These are phyloP conservation scores for Pythium utonaiense DNA, from an alignment of 352 stramenopile species.

Conservation along the genomic window DNA sequence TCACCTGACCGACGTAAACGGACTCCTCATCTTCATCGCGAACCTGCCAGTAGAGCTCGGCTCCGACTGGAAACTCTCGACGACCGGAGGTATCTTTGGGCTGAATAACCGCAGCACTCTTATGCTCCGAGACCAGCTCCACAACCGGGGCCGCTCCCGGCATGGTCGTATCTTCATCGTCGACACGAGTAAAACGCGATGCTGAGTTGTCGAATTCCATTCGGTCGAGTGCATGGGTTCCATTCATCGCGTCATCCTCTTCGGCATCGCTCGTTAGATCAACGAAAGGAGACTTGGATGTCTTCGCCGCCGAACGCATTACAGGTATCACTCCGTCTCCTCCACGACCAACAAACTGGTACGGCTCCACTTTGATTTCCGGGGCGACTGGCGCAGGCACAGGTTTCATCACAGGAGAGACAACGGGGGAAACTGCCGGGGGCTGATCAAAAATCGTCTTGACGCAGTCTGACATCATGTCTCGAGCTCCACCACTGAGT, in stretches of 20 bases:
- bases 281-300: constrained; percentile 5
- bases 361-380: constrained; percentile 7
- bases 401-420: neutral
- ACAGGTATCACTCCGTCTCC: neutral
- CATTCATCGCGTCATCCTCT: constrained; percentile 16
- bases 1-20: constrained; percentile 10
- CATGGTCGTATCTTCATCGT: constrained; percentile 29
- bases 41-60: constrained; percentile 14
- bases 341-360: constrained; percentile 14
- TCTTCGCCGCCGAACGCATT: constrained; percentile 7
- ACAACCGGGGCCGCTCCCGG: neutral
- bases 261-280: constrained; percentile 17
- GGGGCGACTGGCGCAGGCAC: neutral
- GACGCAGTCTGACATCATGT: constrained; percentile 33
- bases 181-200: constrained; percentile 43
- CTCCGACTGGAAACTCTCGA: constrained; percentile 13
- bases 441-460: constrained; percentile 12
- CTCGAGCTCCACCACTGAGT: constrained; percentile 46
- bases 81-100: neutral
- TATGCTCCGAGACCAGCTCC: constrained; percentile 4
- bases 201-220: constrained; percentile 34
- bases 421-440: neutral
- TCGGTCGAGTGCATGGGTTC: neutral
- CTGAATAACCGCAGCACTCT: neutral
- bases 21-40: constrained; percentile 14